These are phyloP conservation scores for Penicillium fuscoglaucum DNA, from an alignment of 2,329 filamentous ascomycete species.

Conservation along the genomic window DNA sequence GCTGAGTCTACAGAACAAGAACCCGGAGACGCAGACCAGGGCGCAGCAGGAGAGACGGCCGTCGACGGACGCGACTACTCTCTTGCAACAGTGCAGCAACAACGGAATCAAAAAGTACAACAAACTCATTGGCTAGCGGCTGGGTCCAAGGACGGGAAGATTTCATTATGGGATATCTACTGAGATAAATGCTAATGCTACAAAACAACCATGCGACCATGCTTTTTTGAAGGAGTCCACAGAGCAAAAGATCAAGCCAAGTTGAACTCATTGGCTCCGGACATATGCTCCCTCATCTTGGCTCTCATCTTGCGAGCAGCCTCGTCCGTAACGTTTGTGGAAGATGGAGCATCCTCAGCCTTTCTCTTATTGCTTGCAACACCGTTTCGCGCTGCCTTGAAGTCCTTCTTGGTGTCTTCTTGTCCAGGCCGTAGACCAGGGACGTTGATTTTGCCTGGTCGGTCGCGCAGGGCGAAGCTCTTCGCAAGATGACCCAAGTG, in stretches of 20 bases:
- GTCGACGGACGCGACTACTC: conserved; percentile 19
- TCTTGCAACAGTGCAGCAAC: conserved; percentile 59
- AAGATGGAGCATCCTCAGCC: conserved; percentile 28
- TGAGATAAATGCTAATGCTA: conserved; percentile 44
- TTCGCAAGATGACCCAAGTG: conserved; percentile 94
- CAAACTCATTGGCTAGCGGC: conserved; percentile 84
- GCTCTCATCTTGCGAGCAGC: conserved; percentile 55
- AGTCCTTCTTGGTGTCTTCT: conserved; percentile 49
- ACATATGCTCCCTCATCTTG: conserved; percentile 54
- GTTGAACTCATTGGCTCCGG: conserved; percentile 59
- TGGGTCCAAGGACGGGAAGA: conserved; percentile 91
- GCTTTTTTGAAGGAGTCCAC: conserved; percentile 6
- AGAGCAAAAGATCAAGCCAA: conserved; percentile 46
- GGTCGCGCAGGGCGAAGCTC: conserved; percentile 85
- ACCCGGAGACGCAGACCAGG: neutral
- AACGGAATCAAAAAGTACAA: conserved; percentile 64
- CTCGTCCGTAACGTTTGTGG: conserved; percentile 43
- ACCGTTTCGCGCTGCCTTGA: conserved; percentile 45
- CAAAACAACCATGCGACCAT: conserved; percentile 29
- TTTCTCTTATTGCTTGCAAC: conserved; percentile 40
- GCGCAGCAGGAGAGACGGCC: conserved; percentile 4
- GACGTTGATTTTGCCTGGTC: conserved; percentile 73
- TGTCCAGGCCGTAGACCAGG: conserved; percentile 52
- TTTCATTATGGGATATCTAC: conserved; percentile 95
- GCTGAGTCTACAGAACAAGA: neutral